Evolutionary conservation across 2,329 filamentous ascomycete species (phyloP).

Genomic region (Apiospora malaysiana): DNA sequence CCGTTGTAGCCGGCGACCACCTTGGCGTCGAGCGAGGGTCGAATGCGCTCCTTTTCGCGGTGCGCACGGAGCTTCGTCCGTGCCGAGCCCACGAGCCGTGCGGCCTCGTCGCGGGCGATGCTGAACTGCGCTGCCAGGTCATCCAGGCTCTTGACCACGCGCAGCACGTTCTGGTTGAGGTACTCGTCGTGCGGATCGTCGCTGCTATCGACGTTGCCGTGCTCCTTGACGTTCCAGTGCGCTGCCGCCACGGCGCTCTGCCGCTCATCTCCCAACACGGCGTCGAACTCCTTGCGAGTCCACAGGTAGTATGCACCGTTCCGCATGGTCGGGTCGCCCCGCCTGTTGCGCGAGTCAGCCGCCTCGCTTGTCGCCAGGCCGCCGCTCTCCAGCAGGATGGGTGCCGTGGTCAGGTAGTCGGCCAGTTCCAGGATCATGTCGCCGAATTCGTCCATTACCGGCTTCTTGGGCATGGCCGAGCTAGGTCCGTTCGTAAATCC

Average conservation of each 20-base stretch:
- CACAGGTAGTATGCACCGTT: conserved; percentile 96
- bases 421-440: conserved; percentile 82
- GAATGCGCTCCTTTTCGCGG: conserved; percentile 74
- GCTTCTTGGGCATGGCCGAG: neutral
- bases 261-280: conserved; percentile 68
- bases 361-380: conserved; percentile 90
- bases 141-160: conserved; percentile 69
- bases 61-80: conserved; percentile 72
- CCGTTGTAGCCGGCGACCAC: conserved; percentile 89
- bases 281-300: conserved; percentile 86
- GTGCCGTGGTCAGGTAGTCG: conserved; percentile 79
- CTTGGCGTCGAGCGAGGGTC: conserved; percentile 85
- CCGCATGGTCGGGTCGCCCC: conserved; percentile 79
- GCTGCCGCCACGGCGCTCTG: conserved; percentile 77
- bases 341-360: conserved; percentile 79
- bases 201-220: conserved; percentile 83
- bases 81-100: conserved; percentile 69
- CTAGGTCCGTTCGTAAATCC: conserved; percentile 56
- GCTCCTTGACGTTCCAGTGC: conserved; percentile 82
- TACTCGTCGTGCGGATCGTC: conserved; percentile 94
- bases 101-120: conserved; percentile 71
- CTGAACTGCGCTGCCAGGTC: conserved; percentile 79
- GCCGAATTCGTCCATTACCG: conserved; percentile 66
- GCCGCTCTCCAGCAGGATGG: conserved; percentile 70
- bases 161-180: conserved; percentile 88